phyloP scores from a whole-genome alignment of 192 early-diverging fungal species.

The Rhizophagus prolifer region DNA sequence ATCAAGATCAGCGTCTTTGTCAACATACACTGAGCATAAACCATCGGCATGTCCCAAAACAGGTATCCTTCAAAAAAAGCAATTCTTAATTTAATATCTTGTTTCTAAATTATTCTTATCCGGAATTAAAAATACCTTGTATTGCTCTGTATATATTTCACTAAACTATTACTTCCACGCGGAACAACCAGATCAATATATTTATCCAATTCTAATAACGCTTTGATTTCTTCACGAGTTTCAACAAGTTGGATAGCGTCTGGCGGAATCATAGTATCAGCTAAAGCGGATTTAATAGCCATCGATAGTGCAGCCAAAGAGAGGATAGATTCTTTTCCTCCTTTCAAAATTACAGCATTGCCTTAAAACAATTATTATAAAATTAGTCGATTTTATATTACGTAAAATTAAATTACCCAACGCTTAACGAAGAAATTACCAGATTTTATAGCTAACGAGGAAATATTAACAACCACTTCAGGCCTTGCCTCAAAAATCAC shows the following conservation, averaged over 20 bases:
- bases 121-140: slow-evolving; percentile 60
- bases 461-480: slow-evolving; percentile 98
- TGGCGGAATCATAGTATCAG: slow-evolving; percentile 57
- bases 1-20: slow-evolving; percentile 73
- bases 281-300: slow-evolving; percentile 78
- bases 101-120: background rate
- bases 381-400: background rate
- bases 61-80: slow-evolving; percentile 71
- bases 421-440: slow-evolving; percentile 34
- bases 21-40: slow-evolving; percentile 89
- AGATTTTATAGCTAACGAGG: slow-evolving; percentile 92
- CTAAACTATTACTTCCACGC: slow-evolving; percentile 87
- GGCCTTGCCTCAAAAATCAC: slow-evolving; percentile 99
- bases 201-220: slow-evolving; percentile 79
- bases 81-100: background rate
- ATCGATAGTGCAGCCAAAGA: slow-evolving; percentile 77
- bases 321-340: slow-evolving; percentile 86
- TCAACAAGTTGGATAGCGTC: slow-evolving; percentile 85
- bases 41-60: slow-evolving; percentile 99
- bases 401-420: background rate
- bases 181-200: slow-evolving; percentile 98
- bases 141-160: slow-evolving; percentile 87
- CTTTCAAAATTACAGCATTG: slow-evolving; percentile 97
- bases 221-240: slow-evolving; percentile 85
- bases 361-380: slow-evolving; percentile 33